Conservation (phyloP, 495 filamentous ascomycete species). For the Parathielavia hyrcaniae region DNA sequence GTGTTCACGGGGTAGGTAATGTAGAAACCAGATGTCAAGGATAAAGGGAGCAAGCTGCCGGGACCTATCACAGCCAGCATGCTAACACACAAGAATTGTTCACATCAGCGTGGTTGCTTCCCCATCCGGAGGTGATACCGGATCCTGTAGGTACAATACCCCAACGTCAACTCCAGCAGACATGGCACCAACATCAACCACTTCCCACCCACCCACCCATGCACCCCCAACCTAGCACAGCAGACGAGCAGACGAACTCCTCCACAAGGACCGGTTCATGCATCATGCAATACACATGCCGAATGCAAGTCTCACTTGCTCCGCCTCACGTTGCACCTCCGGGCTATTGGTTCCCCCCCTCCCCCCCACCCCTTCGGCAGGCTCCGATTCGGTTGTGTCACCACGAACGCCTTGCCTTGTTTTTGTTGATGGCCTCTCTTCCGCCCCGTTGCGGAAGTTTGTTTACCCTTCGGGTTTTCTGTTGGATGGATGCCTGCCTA, state of each 20-base stretch:
- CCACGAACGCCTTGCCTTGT: background rate
- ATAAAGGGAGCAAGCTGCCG: background rate
- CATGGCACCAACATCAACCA: background rate
- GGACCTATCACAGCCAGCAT: background rate
- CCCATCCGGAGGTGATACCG: no score
- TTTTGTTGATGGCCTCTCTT: background rate
- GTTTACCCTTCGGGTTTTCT: no score
- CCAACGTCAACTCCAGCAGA: no score
- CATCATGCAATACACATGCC: conserved; percentile 1
- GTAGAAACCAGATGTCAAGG: no score
- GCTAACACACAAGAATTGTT: background rate
- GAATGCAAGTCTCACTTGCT: background rate
- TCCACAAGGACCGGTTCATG: conserved; percentile 7
- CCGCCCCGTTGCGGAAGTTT: no score
- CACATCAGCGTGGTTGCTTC: no score
- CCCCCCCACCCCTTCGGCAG: background rate
- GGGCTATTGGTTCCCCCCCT: background rate
- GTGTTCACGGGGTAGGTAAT: background rate
- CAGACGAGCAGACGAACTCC: conserved; percentile 6
- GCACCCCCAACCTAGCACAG: background rate
- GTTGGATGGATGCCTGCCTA: no score
- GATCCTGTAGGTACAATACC: no score
- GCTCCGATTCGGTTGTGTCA: conserved; percentile 1
- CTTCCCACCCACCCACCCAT: background rate
- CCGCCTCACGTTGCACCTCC: background rate